Conservation (phyloP, 2,329 filamentous ascomycete species). For the Knoxdaviesia capensis region DNA sequence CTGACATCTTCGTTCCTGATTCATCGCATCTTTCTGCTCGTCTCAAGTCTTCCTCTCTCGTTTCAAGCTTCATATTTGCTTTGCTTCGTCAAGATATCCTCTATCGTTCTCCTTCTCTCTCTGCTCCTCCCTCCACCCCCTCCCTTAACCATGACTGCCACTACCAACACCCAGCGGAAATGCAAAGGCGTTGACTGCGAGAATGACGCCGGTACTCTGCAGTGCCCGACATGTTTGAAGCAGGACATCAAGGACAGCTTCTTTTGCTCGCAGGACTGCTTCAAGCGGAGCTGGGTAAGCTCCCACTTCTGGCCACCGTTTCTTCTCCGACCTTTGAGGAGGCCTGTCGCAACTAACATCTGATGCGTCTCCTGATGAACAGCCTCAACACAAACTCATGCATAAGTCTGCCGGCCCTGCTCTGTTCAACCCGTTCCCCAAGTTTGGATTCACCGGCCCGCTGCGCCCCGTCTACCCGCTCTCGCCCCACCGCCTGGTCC, state of each 20-base stretch:
- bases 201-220: conserved; percentile 67
- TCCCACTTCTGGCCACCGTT: conserved; percentile 6
- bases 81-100: no score
- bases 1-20: no score
- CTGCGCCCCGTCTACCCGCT: conserved; percentile 78
- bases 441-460: conserved; percentile 61
- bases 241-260: conserved; percentile 72
- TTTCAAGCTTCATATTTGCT: no score
- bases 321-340: conserved; percentile 16
- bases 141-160: conserved; percentile 20
- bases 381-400: conserved; percentile 39
- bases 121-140: no score
- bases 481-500: conserved; percentile 50
- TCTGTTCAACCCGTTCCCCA: conserved; percentile 73
- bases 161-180: conserved; percentile 33
- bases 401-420: conserved; percentile 6
- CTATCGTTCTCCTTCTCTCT: no score
- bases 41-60: no score
- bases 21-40: no score
- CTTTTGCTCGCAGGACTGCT: conserved; percentile 97
- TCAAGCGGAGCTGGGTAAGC: conserved; percentile 94
- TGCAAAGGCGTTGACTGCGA: conserved; percentile 70
- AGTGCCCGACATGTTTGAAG: conserved; percentile 92
- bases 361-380: no score
- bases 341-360: conserved; percentile 23